Base-by-base conservation (phyloP, 2,329 filamentous ascomycete species). In the Madurella mycetomatis region DNA sequence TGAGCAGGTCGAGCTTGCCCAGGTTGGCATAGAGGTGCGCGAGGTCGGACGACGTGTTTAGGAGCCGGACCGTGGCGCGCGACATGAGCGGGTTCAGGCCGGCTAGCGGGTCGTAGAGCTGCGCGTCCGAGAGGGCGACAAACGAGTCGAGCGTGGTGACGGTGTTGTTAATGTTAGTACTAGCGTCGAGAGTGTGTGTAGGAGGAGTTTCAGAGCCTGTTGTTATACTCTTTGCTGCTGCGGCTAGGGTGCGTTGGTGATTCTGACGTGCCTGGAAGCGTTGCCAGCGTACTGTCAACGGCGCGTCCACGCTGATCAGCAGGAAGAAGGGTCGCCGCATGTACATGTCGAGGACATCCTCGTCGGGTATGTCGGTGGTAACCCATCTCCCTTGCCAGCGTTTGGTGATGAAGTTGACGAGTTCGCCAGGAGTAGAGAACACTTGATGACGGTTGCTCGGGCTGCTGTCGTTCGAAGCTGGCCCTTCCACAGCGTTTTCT, bases 221-320 rank as follows among this genome's bases (percentile, higher is more conserved):
- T 45, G 11, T 13, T 19, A 53, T 13, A 18, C 5, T 41, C 13
- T n/a, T 48, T 37, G 32, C 19, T 30, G 43, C 43, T 31, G 8
- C 30, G 12, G 25, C 30, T 34, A 64, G 59, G 30, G n/a, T 30
- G 47, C 34, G n/a, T 32, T 16, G n/a, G n/a, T 41, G 56, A 58
- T 51, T 63, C 57, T 40, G 70, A 65, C 19, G 67, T 54, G 53
- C 18, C 32, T 53, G 41, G 74, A 88, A 91, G 44, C 94, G 86
- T 64, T 81, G 79, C 88, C 90, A 96, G 49, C 94, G 87, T 43
- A 92, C 77, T 47, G 82, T 87, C 44, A 96, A 79, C 1, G 94
- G 94, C 4, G 92, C 92, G 70, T 97, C 92, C 46, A 97, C 85
- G 69, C 90, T 92, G 66, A 99, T 77, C 34, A 97, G 82, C 47